phyloP scores from a whole-genome alignment of 371 early-diverging fungal genomes.

The Batkoa obscura region DNA sequence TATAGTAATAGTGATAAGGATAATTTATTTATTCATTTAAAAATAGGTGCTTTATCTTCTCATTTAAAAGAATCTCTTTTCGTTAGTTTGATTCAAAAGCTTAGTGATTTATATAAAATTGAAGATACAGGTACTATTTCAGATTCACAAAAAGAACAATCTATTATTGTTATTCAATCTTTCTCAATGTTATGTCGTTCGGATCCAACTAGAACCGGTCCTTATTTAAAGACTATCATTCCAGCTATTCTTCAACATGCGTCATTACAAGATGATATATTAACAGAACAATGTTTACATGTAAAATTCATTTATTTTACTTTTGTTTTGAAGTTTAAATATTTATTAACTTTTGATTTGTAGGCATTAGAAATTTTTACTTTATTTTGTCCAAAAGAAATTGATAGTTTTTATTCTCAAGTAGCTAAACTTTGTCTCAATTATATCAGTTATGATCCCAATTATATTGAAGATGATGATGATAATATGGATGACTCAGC shows the following conservation, averaged over 20 bases:
- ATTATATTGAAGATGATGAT: slow-evolving; percentile 54
- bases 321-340: slow-evolving; percentile 30
- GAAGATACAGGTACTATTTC: slow-evolving; percentile 15
- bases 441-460: slow-evolving; percentile 72
- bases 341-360: not conserved
- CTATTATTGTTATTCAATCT: not conserved
- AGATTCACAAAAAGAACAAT: slow-evolving; percentile 3
- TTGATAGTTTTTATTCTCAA: slow-evolving; percentile 31
- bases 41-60: no score
- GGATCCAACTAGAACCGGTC: slow-evolving; percentile 44
- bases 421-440: slow-evolving; percentile 40
- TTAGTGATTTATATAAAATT: slow-evolving; percentile 7
- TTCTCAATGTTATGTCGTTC: slow-evolving; percentile 25
- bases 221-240: slow-evolving; percentile 40
- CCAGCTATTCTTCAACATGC: slow-evolving; percentile 38
- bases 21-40: slow-evolving; percentile 26
- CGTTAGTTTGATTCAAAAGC: not conserved
- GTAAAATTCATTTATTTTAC: slow-evolving; percentile 19
- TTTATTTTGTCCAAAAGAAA: slow-evolving; percentile 53
- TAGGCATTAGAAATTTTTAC: slow-evolving; percentile 63
- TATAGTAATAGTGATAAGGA: slow-evolving; percentile 44
- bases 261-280: slow-evolving; percentile 57
- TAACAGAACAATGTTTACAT: slow-evolving; percentile 27
- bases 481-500: slow-evolving; percentile 55
- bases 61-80: no score